Base-by-base conservation (phyloP, 345 rosid species). In the Excoecaria agallocha region DNA sequence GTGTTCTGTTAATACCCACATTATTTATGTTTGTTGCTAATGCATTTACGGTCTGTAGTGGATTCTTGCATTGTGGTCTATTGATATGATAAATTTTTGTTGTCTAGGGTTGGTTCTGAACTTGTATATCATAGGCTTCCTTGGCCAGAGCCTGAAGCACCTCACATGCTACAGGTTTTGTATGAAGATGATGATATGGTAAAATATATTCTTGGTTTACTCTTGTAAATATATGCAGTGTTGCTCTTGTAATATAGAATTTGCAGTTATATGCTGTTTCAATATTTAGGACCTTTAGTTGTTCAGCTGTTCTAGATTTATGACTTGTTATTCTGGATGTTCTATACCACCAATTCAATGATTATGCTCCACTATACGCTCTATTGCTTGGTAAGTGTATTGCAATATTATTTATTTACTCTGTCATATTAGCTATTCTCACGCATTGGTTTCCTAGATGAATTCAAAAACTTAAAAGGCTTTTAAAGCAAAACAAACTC, bases 111-210 rank as follows among this genome's bases (percentile, higher is more conserved):
- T 79, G 90, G 87, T 80, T 89, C 88, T 6, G 84, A 84, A 74
- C 79, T 92, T 74, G 83, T 86, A 24, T 92, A 94, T 80, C 87
- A 85, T 77, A 88, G 97, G 86, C 86, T 87, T 78, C 97, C 98
- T 11, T 92, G 98, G 98, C 86, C 86, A 78, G 98, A 89, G 85
- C 97, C 89, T 12, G 90, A 88, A 30, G 86, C 89, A 8, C 96
- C 89, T 15, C 81, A 82, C 82, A 64, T 69, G 66, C 74, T 90
- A n/a, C 79, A 82, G 67, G 74, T 89, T 70, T 79, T 89, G 50
- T 90, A 88, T 76, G 92, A 94, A 80, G 97, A 91, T 80, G 84
- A 87, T 77, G 77, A 88, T 66, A 73, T 90, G 91, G 98, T 94
- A 88, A 78, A 12, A 13, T 11, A 20, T 65, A 37, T 22, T 43